Evolutionary conservation across 1,139 yeast genomes (phyloP).

Genomic region (Yamadazyma triangularis): DNA sequence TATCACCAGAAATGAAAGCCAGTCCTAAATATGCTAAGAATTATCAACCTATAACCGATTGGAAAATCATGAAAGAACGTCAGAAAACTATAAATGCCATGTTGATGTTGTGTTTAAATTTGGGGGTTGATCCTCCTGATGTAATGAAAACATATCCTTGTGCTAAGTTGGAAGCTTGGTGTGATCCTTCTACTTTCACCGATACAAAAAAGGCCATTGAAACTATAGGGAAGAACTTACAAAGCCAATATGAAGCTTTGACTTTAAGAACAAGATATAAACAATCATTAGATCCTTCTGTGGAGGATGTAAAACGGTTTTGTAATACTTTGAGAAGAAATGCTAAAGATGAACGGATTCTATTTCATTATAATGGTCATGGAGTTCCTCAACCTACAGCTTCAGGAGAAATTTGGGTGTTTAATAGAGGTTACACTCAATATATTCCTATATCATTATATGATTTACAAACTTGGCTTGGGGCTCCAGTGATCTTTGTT

Average conservation of each 20-base stretch:
- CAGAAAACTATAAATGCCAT: conserved; percentile 97
- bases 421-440: conserved; percentile 94
- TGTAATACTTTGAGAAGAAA: conserved; percentile 85
- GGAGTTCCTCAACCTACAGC: conserved; percentile 98
- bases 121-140: conserved; percentile 98
- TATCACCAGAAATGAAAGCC: conserved; percentile 49
- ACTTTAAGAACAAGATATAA: conserved; percentile 86
- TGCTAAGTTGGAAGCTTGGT: conserved; percentile 90
- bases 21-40: conserved; percentile 41
- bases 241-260: conserved; percentile 83
- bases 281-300: conserved; percentile 90
- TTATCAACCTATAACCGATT: conserved; percentile 74
- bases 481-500: conserved; percentile 95
- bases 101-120: conserved; percentile 77
- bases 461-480: conserved; percentile 94
- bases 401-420: conserved; percentile 99
- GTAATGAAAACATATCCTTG: conserved; percentile 91
- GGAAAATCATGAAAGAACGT: conserved; percentile 88
- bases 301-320: conserved; percentile 90
- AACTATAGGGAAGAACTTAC: conserved; percentile 83
- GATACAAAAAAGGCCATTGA: conserved; percentile 93
- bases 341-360: conserved; percentile 85
- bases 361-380: conserved; percentile 96
- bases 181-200: conserved; percentile 78
- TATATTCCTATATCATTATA: conserved; percentile 92